Percentiles rank a stretch among this genome's conserved stretches.
Conservation (phyloP, 1,284 basidiomycete species). For the Filobasidium uniguttulatum region DNA sequence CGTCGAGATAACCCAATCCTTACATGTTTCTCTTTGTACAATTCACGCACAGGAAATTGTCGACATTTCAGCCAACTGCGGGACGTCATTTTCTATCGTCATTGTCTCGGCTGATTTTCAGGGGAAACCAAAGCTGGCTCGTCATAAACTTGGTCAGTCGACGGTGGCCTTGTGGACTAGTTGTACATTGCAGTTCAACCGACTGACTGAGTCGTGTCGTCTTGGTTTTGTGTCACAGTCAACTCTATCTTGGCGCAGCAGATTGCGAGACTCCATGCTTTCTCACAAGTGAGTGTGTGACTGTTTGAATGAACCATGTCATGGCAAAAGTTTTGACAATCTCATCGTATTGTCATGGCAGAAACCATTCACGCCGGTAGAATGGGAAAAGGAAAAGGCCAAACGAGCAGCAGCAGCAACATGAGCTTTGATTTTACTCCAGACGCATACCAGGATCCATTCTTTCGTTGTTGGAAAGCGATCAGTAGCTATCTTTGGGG, state of each 20-base stretch:
- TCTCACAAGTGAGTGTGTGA: constrained; percentile 28
- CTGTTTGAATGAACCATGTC: background rate
- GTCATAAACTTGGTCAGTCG: constrained; percentile 34
- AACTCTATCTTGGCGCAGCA: constrained; percentile 33
- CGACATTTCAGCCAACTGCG: constrained; percentile 33
- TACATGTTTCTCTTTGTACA: background rate
- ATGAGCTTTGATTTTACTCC: no score
- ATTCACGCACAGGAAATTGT: constrained; percentile 5
- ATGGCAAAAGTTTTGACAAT: background rate
- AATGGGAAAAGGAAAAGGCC: constrained; percentile 11
- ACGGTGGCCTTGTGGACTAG: background rate
- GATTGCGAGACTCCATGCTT: constrained; percentile 33
- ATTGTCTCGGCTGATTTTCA: constrained; percentile 34
- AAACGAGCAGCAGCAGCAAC: background rate
- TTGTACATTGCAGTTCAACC: no score
- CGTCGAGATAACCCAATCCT: background rate
- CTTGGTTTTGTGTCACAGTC: constrained; percentile 17
- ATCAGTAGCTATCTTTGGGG: no score
- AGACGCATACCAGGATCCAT: no score
- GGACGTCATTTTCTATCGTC: constrained; percentile 31
- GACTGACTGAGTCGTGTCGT: background rate
- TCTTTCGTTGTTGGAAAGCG: no score
- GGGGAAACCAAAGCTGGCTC: constrained; percentile 31
- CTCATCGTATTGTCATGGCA: background rate
- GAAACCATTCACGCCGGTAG: constrained; percentile 11